Percentiles rank a stretch among this genome's conserved stretches.
Conservation (phyloP, 495 filamentous ascomycete genomes). For the Aspergillus mulundensis region DNA sequence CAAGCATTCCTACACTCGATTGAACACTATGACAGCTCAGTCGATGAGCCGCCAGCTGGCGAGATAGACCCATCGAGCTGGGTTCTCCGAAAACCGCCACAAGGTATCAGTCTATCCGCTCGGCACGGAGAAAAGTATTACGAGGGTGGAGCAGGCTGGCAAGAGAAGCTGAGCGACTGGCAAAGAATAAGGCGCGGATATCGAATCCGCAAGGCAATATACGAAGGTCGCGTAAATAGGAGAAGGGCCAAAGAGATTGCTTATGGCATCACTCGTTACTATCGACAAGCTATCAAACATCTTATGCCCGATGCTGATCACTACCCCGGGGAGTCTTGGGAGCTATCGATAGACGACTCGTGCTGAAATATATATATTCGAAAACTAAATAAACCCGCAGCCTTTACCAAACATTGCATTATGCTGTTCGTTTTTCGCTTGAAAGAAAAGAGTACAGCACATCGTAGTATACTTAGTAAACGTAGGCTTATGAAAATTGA, state of each 20-base stretch:
- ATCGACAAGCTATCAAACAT: slow-evolving; percentile 16
- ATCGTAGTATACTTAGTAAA: neutral
- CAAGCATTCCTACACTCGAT: slow-evolving; percentile 24
- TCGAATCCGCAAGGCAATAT: slow-evolving; percentile 31
- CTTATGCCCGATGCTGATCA: neutral
- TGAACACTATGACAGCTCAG: slow-evolving; percentile 34
- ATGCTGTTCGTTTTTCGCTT: neutral
- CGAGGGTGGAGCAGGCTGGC: slow-evolving; percentile 41
- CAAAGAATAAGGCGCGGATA: slow-evolving; percentile 34
- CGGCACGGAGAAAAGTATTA: slow-evolving; percentile 38
- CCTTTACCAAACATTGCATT: neutral
- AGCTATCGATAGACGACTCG: neutral
- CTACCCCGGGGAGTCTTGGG: neutral
- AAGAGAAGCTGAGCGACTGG: slow-evolving; percentile 42
- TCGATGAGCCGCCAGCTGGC: slow-evolving; percentile 39
- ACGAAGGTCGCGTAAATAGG: slow-evolving; percentile 37
- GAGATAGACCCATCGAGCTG: slow-evolving; percentile 38
- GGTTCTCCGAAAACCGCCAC: slow-evolving; percentile 42
- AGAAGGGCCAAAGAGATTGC: slow-evolving; percentile 29
- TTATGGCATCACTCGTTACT: slow-evolving; percentile 20
- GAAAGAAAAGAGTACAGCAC: neutral
- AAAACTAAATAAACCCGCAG: neutral
- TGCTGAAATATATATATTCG: slow-evolving; percentile 1
- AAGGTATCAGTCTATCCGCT: slow-evolving; percentile 35
- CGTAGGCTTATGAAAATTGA: no score